Percentiles rank a stretch among this genome's conserved stretches.
Evolutionary conservation across 108 stramenopile species (phyloP).

Genomic region (Fragilariopsis cylindrus): DNA sequence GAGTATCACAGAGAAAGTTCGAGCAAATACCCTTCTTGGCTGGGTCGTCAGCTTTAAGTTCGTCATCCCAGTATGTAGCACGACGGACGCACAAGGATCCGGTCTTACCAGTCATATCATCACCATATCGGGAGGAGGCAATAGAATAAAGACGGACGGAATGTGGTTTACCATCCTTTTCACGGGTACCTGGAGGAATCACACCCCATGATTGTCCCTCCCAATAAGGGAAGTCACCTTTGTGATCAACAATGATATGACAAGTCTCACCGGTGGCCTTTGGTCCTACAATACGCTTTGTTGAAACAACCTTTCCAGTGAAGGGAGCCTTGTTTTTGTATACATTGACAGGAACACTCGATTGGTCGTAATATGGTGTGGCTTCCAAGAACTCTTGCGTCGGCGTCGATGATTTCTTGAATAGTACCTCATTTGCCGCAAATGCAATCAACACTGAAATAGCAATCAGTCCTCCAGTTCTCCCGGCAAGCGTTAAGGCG

Average conservation of each 20-base stretch:
- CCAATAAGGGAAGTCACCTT: conserved; percentile 96
- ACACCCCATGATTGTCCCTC: conserved; percentile 98
- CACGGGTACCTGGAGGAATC: conserved; percentile 88
- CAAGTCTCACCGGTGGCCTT: conserved; percentile 95
- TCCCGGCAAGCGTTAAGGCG: conserved; percentile 81
- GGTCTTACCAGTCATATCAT: conserved; percentile 98
- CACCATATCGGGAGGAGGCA: conserved; percentile 96
- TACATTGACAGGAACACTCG: conserved; percentile 87
- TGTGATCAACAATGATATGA: conserved; percentile 98
- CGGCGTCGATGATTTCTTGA: conserved; percentile 23
- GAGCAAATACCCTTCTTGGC: conserved; percentile 98
- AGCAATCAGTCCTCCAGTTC: conserved; percentile 76
- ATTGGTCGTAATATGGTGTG: conserved; percentile 91
- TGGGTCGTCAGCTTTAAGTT: conserved; percentile 94
- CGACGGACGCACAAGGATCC: conserved; percentile 96
- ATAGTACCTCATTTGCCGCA: conserved; percentile 67
- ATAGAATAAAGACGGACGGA: conserved; percentile 96
- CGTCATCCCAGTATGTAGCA: conserved; percentile 94
- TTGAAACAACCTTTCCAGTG: conserved; percentile 93
- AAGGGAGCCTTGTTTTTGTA: conserved; percentile 97
- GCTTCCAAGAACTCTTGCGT: conserved; percentile 97
- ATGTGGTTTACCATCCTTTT: conserved; percentile 97
- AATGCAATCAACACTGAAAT: conserved; percentile 62
- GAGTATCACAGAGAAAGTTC: conserved; percentile 96
- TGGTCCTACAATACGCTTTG: conserved; percentile 97